Conservation (phyloP, 108 stramenopile species). For the Chaetoceros muelleri region DNA sequence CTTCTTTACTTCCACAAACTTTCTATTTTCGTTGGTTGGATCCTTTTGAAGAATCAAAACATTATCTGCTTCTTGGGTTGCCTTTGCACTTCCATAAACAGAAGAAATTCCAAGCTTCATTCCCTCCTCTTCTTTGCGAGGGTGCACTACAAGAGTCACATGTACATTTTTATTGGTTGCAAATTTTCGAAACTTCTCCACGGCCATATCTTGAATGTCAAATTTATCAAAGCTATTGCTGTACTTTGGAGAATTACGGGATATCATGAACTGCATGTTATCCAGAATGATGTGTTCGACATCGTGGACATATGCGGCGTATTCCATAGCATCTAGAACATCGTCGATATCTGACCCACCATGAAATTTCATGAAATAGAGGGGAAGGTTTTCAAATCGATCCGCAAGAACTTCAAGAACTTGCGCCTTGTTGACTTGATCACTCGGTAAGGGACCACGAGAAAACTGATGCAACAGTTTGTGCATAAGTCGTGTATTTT, state of each 20-base stretch:
- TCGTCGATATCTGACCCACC: constrained; percentile 88
- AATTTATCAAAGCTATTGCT: constrained; percentile 62
- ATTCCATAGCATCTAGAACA: constrained; percentile 96
- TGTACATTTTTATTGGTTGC: constrained; percentile 93
- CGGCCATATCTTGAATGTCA: constrained; percentile 87
- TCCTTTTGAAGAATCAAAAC: constrained; percentile 93
- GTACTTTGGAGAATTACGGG: constrained; percentile 18
- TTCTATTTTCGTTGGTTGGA: constrained; percentile 34
- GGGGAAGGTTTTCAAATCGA: constrained; percentile 79
- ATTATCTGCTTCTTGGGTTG: constrained; percentile 98
- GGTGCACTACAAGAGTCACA: constrained; percentile 93
- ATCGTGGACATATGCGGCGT: constrained; percentile 88
- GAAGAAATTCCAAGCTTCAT: constrained; percentile 66
- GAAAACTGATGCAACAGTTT: constrained; percentile 88
- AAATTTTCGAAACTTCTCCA: constrained; percentile 95
- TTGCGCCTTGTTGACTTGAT: constrained; percentile 22
- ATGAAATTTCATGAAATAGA: constrained; percentile 93
- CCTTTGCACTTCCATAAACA: constrained; percentile 94
- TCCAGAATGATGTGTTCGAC: constrained; percentile 91
- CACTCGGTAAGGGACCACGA: constrained; percentile 50
- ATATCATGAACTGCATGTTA: constrained; percentile 99
- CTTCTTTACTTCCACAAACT: constrained; percentile 94
- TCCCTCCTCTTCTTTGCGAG: constrained; percentile 91
- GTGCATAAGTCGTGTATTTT: constrained; percentile 82
- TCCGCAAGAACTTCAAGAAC: constrained; percentile 57